Base-by-base conservation (phyloP, 2,329 filamentous ascomycete species). In the Calycina herbarum region DNA sequence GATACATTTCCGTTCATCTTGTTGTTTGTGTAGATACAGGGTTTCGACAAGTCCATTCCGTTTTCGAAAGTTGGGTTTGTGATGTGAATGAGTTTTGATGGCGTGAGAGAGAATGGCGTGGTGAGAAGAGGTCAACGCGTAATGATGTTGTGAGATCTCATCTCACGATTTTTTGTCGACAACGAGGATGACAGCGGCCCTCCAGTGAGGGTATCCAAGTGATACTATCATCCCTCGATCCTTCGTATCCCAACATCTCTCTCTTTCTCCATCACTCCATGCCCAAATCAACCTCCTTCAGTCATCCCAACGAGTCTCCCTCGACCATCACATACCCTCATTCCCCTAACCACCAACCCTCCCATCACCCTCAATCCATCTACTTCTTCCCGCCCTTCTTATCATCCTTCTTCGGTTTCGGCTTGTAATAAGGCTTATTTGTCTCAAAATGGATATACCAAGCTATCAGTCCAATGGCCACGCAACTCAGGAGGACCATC, bases 361-460 rank as follows among this genome's bases (percentile, higher is more conserved):
- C 10, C 20, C 48, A 13, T 27, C 10, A 7, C 10, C 24, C 10
- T 1, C 5, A 17, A 7, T 3, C 17, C 45, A 51, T 51, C 13
- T 40, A 40, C 38, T 40, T 40, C 38, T 40, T 40, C 38, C 38
- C 38, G 5, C 38, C 38, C 48, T 51, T 51, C 20, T 48, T 48
- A 48, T 51, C 45, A 10, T 51, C 69, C 64, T 74, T 74, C 62
- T 66, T 67, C 38, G 59, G 60, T 58, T 75, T 75, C n/a, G 74
- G 74, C 60, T 75, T 76, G 57, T 58, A 42, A 64, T 76, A 76
- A 7, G 68, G 65, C 63, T 70, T 73, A 33, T 71, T 75, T 5
- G 74, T 76, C 45, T 71, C 68, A 51, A 68, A 67, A 60, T 74
- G 72, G 54, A 75, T 76, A 17, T 68, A 72, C 33, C 63, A 73